phyloP scores from a whole-genome alignment of 495 filamentous ascomycete genomes.

The Terfezia boudieri region DNA sequence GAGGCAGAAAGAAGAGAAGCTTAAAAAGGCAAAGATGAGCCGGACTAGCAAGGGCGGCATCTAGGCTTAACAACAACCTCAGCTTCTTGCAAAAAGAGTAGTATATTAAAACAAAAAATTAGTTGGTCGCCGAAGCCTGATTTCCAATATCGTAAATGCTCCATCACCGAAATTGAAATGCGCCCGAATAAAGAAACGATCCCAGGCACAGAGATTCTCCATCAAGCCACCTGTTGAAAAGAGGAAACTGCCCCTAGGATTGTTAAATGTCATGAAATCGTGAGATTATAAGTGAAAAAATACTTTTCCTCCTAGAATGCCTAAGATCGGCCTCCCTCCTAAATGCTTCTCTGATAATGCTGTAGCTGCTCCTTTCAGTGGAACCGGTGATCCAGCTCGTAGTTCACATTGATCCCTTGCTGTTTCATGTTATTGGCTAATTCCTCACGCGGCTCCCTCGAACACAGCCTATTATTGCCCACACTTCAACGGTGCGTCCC shows the following conservation, averaged over 20 bases:
- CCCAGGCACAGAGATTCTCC: not conserved
- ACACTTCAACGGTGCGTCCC: not conserved
- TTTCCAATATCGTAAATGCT: not conserved
- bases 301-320: not conserved
- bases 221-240: too few relatives aligned
- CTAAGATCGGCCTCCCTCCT: not conserved
- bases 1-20: too few relatives aligned
- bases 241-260: not conserved
- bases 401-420: not conserved
- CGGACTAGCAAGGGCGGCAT: too few relatives aligned
- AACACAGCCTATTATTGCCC: not conserved
- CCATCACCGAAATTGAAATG: not conserved
- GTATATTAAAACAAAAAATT: too few relatives aligned
- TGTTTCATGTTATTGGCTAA: not conserved
- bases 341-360: not conserved
- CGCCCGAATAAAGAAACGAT: not conserved
- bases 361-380: not conserved
- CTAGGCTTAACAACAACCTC: too few relatives aligned
- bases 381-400: not conserved
- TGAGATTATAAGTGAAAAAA: not conserved
- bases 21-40: too few relatives aligned
- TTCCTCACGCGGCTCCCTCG: not conserved
- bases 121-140: too few relatives aligned
- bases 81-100: too few relatives aligned
- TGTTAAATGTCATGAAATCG: not conserved